A percentile compares a stretch with the other conserved stretches of the same genome.
Evolutionary conservation across 306 rosid genomes (phyloP).

Genomic region (Vicia sativa): DNA sequence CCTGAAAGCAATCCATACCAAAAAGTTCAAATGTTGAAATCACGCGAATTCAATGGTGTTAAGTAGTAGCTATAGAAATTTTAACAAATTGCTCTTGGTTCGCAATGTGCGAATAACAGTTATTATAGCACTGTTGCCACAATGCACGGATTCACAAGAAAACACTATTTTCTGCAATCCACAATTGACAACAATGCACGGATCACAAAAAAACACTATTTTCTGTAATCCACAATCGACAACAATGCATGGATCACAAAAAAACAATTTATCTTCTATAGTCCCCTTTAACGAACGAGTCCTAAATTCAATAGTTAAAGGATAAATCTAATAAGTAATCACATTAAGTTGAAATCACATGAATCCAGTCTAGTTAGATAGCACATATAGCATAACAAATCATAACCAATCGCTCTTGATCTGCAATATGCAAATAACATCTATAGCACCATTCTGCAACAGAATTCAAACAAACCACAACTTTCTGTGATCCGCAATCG

Average conservation of each 20-base stretch:
- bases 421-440: background rate
- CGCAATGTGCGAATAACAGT: background rate
- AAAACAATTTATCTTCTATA: background rate
- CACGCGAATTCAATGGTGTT: background rate
- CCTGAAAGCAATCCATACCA: constrained; percentile 54
- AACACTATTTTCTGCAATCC: background rate
- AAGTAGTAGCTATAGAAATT: background rate
- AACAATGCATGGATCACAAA: background rate
- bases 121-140: background rate
- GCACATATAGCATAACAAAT: background rate
- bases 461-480: background rate
- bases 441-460: background rate
- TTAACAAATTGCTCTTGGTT: background rate
- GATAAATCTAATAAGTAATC: background rate
- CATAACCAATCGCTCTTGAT: background rate
- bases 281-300: constrained; percentile 21
- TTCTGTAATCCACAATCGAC: background rate
- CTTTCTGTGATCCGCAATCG: background rate
- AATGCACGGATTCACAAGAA: background rate
- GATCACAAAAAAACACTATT: background rate
- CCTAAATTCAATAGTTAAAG: background rate
- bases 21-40: constrained; percentile 21
- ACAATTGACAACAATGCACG: background rate
- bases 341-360: constrained; percentile 14
- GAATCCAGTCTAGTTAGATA: background rate